A percentile compares a stretch with the other conserved stretches of the same genome.
Conservation (phyloP, 192 early-diverging fungal species). For the Gryganskiella cystojenkinii region DNA sequence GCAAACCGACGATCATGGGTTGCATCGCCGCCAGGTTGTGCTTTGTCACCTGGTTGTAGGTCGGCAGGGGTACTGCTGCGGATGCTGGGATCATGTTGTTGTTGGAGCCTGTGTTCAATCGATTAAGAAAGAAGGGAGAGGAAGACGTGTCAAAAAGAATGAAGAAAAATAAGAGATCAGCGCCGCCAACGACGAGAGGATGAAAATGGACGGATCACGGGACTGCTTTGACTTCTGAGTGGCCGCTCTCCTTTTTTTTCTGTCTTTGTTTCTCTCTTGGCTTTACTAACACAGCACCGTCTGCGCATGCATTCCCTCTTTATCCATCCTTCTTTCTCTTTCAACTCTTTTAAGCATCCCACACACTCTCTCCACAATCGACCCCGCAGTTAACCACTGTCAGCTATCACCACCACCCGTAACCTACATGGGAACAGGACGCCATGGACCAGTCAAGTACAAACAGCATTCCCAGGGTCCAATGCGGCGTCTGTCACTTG, state of each 20-base stretch:
- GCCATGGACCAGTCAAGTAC: conserved; percentile 28
- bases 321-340: not conserved
- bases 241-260: not conserved
- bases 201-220: not conserved
- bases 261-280: not conserved
- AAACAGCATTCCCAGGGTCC: conserved; percentile 1
- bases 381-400: too few relatives aligned
- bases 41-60: conserved; percentile 77
- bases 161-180: too few relatives aligned
- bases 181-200: too few relatives aligned
- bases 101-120: too few relatives aligned
- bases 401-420: too few relatives aligned
- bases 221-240: not conserved
- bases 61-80: conserved; percentile 21
- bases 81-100: not conserved
- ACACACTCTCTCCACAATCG: not conserved
- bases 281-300: too few relatives aligned
- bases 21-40: conserved; percentile 65
- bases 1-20: conserved; percentile 53
- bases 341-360: too few relatives aligned
- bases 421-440: too few relatives aligned
- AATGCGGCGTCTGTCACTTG: conserved; percentile 41
- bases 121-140: too few relatives aligned
- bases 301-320: too few relatives aligned
- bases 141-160: too few relatives aligned